phyloP scores from a whole-genome alignment of 352 stramenopile genomes.

The Pythium vanterpoolii region DNA sequence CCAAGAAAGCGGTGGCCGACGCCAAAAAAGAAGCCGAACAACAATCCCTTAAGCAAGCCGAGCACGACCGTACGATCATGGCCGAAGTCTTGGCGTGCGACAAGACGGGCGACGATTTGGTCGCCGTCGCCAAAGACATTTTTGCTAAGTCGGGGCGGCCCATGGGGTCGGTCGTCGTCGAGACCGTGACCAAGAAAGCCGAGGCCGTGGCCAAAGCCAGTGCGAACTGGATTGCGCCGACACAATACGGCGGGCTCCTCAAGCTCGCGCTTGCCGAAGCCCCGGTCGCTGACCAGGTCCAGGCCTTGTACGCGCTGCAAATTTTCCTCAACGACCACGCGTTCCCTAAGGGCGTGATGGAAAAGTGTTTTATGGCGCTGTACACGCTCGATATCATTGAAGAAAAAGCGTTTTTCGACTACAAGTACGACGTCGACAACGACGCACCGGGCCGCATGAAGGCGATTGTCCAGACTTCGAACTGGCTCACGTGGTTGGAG shows the following conservation, averaged over 20 bases:
- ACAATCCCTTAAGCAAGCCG: constrained; percentile 41
- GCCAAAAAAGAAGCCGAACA: constrained; percentile 45
- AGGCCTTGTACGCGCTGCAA: constrained; percentile 75
- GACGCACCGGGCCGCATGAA: constrained; percentile 74
- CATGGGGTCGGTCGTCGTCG: constrained; percentile 48
- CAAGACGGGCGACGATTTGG: constrained; percentile 68
- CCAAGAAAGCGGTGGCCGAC: constrained; percentile 55
- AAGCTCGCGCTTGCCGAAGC: constrained; percentile 47
- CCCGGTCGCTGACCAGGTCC: constrained; percentile 61
- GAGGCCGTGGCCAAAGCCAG: constrained; percentile 71
- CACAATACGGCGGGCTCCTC: constrained; percentile 60
- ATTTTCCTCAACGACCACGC: constrained; percentile 70
- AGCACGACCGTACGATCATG: constrained; percentile 52
- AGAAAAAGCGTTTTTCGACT: constrained; percentile 78
- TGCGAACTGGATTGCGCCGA: constrained; percentile 74
- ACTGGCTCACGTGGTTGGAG: constrained; percentile 82
- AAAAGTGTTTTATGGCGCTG: constrained; percentile 85
- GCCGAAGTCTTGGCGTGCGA: constrained; percentile 53
- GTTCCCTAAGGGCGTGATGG: constrained; percentile 74
- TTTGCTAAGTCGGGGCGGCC: constrained; percentile 45
- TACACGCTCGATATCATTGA: constrained; percentile 83
- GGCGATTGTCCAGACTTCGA: constrained; percentile 77
- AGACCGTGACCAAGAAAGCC: constrained; percentile 42
- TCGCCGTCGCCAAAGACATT: constrained; percentile 42
- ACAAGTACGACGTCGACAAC: constrained; percentile 84